A percentile compares a stretch with the other conserved stretches of the same genome.
These are phyloP conservation scores for Cyclanthera cordifolia DNA, from an alignment of 306 rosid species.

Conservation along the genomic window DNA sequence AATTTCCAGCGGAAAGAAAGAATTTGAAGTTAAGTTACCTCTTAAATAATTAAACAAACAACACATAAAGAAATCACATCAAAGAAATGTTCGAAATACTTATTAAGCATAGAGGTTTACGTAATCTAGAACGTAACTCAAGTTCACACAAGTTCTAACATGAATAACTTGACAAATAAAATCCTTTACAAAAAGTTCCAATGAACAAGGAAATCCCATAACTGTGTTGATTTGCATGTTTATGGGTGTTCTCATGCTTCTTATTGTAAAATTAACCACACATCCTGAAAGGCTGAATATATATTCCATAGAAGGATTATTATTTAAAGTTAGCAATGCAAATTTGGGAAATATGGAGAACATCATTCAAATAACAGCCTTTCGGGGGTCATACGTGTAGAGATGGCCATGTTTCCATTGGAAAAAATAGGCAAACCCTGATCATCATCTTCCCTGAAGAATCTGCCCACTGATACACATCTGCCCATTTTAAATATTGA, in stretches of 20 bases:
- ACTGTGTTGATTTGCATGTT: background rate
- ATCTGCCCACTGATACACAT: conserved; percentile 82
- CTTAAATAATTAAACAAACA: conserved; percentile 8
- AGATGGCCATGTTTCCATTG: conserved; percentile 64
- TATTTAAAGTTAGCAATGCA: background rate
- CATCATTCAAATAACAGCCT: conserved; percentile 8
- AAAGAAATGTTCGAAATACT: conserved; percentile 4
- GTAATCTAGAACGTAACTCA: background rate
- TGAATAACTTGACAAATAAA: background rate
- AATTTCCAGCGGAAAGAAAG: no score
- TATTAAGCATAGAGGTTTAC: background rate
- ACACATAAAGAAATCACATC: background rate
- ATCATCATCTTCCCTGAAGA: conserved; percentile 61
- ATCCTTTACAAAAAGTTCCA: background rate
- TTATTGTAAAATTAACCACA: conserved; percentile 1
- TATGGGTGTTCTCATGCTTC: background rate
- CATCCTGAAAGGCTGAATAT: background rate
- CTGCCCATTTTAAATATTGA: conserved; percentile 32
- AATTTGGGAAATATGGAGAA: background rate
- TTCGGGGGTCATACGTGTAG: conserved; percentile 38
- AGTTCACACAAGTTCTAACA: background rate
- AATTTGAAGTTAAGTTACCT: no score
- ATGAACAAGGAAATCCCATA: background rate
- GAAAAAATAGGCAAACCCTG: conserved; percentile 74
- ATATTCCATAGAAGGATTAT: background rate